Percentiles rank a stretch among this genome's conserved stretches.
These are phyloP conservation scores for Termitomyces sp. DNA, from an alignment of 768 basidiomycete species.

Conservation along the genomic window DNA sequence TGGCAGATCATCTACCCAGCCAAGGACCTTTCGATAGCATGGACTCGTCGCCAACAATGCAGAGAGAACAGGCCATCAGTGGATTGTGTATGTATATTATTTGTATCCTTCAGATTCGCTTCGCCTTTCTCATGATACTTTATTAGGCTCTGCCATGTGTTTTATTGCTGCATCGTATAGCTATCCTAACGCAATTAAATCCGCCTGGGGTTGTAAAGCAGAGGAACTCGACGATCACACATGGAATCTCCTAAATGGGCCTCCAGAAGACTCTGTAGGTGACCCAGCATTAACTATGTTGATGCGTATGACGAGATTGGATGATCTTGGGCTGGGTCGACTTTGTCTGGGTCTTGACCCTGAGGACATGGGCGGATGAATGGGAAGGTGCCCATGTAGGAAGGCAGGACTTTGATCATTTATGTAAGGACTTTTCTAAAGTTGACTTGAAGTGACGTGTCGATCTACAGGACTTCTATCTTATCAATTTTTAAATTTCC, in stretches of 20 bases:
- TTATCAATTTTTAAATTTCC: too few species aligned
- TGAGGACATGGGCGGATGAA: neutral
- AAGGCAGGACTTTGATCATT: neutral
- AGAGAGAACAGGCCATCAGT: slow-evolving; percentile 64
- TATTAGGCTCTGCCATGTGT: slow-evolving; percentile 67
- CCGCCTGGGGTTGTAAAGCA: slow-evolving; percentile 62
- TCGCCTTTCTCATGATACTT: neutral
- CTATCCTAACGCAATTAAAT: slow-evolving; percentile 56
- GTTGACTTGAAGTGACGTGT: neutral
- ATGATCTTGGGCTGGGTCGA: slow-evolving; percentile 70
- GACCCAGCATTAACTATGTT: slow-evolving; percentile 49
- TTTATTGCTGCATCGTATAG: slow-evolving; percentile 68
- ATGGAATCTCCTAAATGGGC: slow-evolving; percentile 55
- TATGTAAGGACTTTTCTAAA: neutral
- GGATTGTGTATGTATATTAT: slow-evolving; percentile 57
- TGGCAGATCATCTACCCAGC: slow-evolving; percentile 45
- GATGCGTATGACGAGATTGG: slow-evolving; percentile 69
- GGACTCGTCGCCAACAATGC: slow-evolving; percentile 32
- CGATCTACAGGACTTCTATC: neutral
- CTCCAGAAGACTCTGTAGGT: slow-evolving; percentile 29
- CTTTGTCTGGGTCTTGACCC: slow-evolving; percentile 38
- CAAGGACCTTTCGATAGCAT: slow-evolving; percentile 14
- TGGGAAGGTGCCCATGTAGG: neutral
- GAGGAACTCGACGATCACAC: slow-evolving; percentile 64
- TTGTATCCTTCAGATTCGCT: neutral